A percentile compares a stretch with the other conserved stretches of the same genome.
These are phyloP conservation scores for Cordia subcordata DNA, from an alignment of 257 asterid species.

Conservation along the genomic window DNA sequence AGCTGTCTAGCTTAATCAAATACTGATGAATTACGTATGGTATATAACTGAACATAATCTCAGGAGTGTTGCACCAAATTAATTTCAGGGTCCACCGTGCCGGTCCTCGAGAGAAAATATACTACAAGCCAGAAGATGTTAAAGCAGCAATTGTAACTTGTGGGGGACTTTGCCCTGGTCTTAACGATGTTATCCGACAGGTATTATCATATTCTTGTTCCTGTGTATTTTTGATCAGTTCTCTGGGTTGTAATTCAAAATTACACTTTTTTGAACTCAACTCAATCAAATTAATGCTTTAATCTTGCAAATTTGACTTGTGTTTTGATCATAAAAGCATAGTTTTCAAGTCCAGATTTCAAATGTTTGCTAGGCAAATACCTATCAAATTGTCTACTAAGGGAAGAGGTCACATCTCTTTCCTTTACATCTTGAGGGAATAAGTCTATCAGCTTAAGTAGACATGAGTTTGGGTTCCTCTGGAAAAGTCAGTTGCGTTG, in stretches of 20 bases:
- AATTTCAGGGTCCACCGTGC: conserved; percentile 84
- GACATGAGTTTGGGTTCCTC: too few species aligned
- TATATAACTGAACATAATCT: not conserved
- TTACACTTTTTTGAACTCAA: not conserved
- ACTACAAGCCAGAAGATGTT: conserved; percentile 80
- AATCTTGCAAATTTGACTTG: too few species aligned
- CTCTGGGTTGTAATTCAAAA: too few species aligned
- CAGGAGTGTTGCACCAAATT: not conserved
- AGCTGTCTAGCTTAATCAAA: not conserved
- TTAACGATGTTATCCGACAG: conserved; percentile 90
- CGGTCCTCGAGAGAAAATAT: conserved; percentile 86
- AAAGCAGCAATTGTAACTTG: conserved; percentile 93
- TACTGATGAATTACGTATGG: not conserved
- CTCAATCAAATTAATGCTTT: too few species aligned
- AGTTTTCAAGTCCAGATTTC: too few species aligned
- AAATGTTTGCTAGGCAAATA: too few species aligned
- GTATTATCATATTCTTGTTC: conserved; percentile 27
- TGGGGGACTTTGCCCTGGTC: conserved; percentile 99
- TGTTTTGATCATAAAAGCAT: too few species aligned
- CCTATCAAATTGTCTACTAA: too few species aligned
- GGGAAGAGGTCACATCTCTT: too few species aligned
- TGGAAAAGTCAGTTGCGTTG: too few species aligned
- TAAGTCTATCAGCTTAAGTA: too few species aligned
- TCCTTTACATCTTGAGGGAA: too few species aligned
- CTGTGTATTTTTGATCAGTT: not conserved